Evolutionary conservation across 139 green algal species (phyloP).

Genomic region (Micromonas pusilla): DNA sequence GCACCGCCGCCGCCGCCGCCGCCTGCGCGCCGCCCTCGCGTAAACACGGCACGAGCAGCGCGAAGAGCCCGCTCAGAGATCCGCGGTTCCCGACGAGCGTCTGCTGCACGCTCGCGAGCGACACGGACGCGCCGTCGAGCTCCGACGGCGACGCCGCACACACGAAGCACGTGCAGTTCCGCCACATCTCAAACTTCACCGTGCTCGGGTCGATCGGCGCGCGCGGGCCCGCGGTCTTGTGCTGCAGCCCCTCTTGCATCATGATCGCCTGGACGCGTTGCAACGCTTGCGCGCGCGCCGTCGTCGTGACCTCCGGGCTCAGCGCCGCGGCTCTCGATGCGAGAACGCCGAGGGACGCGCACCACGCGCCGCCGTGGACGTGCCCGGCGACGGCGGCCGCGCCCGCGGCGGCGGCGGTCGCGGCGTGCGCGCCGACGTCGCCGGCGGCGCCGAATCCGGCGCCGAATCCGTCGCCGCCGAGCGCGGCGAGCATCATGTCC

Average conservation of each 20-base stretch:
- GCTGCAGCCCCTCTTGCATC: neutral
- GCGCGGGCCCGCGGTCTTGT: neutral
- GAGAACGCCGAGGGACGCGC: neutral
- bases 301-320: neutral
- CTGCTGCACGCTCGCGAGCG: neutral
- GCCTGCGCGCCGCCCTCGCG: neutral
- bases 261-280: conserved; percentile 16
- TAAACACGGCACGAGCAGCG: neutral
- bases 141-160: neutral
- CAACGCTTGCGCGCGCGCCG: conserved; percentile 6
- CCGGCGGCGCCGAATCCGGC: neutral
- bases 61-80: neutral
- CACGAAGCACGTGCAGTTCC: conserved; percentile 15
- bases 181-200: conserved; percentile 15
- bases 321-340: neutral
- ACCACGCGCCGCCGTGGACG: neutral
- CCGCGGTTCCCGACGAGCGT: neutral
- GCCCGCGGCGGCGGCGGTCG: neutral
- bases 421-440: neutral
- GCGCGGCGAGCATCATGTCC: neutral
- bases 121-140: no score
- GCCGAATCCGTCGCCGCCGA: neutral
- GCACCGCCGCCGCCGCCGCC: neutral
- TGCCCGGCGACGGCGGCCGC: neutral
- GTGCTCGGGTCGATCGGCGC: neutral